A percentile compares a stretch with the other conserved stretches of the same genome.
These are phyloP conservation scores for Rutstroemia sydowiana DNA, from an alignment of 2,329 filamentous ascomycete genomes.

Conservation along the genomic window DNA sequence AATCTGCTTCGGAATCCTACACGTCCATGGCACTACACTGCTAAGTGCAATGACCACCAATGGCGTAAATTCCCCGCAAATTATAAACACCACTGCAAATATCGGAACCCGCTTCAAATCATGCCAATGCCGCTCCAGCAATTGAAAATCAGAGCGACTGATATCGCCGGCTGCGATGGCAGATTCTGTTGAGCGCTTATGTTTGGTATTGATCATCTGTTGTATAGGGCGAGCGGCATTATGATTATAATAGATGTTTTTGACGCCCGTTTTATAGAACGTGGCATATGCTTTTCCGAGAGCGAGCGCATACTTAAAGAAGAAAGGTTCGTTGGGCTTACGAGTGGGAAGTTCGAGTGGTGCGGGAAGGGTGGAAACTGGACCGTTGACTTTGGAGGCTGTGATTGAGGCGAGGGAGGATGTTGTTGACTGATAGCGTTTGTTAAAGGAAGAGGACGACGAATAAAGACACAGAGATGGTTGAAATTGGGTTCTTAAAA, in stretches of 20 bases:
- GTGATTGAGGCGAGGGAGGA: neutral
- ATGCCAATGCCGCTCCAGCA: constrained; percentile 58
- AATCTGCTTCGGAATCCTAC: constrained; percentile 73
- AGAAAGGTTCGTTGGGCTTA: constrained; percentile 36
- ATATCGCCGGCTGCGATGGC: constrained; percentile 33
- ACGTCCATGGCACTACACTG: constrained; percentile 68
- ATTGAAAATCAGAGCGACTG: constrained; percentile 63
- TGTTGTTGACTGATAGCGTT: constrained; percentile 31
- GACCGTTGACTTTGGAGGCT: constrained; percentile 55
- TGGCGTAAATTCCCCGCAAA: constrained; percentile 84
- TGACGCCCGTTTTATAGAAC: constrained; percentile 85
- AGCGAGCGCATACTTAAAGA: constrained; percentile 27
- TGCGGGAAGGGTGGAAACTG: constrained; percentile 64
- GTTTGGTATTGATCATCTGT: constrained; percentile 38
- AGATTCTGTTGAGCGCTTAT: constrained; percentile 29
- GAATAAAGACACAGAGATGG: constrained; percentile 31
- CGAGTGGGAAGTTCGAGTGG: constrained; percentile 56
- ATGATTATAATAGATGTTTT: constrained; percentile 64
- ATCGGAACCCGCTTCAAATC: constrained; percentile 73
- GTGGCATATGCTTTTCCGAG: constrained; percentile 65
- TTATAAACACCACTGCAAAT: constrained; percentile 66
- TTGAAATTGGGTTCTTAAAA: constrained; percentile 31
- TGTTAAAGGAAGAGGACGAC: constrained; percentile 29
- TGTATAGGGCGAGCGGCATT: constrained; percentile 38
- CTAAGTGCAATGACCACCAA: constrained; percentile 67